Conservation (phyloP, 495 filamentous ascomycete species). For the Podospora didyma region DNA sequence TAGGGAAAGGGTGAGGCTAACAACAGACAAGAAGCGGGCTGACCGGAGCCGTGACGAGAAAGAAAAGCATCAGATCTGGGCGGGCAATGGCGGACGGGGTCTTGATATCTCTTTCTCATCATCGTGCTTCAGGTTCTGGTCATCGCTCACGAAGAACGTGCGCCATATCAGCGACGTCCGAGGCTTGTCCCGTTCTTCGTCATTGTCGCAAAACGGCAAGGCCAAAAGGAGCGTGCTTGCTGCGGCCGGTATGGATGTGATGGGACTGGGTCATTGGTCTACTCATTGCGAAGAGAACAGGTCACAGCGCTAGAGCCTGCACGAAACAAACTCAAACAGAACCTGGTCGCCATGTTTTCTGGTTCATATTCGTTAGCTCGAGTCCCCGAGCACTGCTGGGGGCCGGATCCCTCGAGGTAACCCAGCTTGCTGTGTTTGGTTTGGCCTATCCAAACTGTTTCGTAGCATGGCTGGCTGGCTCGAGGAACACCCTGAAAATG, state of each 20-base stretch:
- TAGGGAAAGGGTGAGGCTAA: background rate
- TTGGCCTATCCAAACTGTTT: background rate
- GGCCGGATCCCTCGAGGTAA: no score
- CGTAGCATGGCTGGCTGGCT: background rate
- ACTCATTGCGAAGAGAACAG: background rate
- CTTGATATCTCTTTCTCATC: background rate
- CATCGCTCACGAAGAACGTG: background rate
- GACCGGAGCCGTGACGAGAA: background rate
- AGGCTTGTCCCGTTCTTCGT: no score
- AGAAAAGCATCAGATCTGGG: no score
- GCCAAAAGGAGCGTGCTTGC: no score
- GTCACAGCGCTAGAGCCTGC: background rate
- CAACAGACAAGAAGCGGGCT: background rate
- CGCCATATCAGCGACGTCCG: no score
- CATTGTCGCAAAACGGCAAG: no score
- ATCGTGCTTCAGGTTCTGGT: no score
- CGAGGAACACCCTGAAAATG: no score
- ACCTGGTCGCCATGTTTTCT: background rate
- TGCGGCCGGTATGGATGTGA: background rate
- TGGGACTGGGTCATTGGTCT: no score
- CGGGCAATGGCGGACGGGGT: no score
- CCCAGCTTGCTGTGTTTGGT: background rate
- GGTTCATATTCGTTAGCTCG: background rate
- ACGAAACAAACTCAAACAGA: background rate
- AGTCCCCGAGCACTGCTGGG: background rate